Evolutionary conservation across 176 grass and related monocot genomes (phyloP), one percentile per base, ranked within the genome.

Genomic region (Secale cereale): DNA sequence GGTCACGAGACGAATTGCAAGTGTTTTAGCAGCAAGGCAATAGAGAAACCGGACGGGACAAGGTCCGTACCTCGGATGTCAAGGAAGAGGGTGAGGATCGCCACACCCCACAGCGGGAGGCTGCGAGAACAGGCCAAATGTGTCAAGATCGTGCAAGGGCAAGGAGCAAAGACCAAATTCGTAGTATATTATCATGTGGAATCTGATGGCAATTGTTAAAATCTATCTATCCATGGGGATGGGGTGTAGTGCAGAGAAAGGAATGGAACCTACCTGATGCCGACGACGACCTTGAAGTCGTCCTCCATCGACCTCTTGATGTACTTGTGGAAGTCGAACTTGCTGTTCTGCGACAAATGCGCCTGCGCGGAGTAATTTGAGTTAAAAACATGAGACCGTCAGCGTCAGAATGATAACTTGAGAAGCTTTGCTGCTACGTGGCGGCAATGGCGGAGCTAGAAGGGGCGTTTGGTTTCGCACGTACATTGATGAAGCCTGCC

Each of bases 291-390:
- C 65, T 98, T 92, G 75, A 98, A 98, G 64, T 98, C 96, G 31
- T 98, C 96, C 35, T 98, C 96, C 62, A 98, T 57, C 15, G 93
- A 95, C 31, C 93, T 79, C 80, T 98, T 98, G 73, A 98, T 91
- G 87, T 95, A 98, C 81, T 94, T 91, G 15, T 93, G 93, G 74
- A 98, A 98, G 50, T 98, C 73, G 78, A 95, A 98, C 76, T 92
- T 94, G 39, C 71, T 88, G 48, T 70, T 87, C 29, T 81, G 87
- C 7, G 91, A 67, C 46, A 98, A 16, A 84, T 98, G 96, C 17
- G 87, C 88, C 95, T 98, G 60, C 83, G 87, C 50, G 15, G 2
- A 73, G 35, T 6, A 36, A 33, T 19, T 1, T 23, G 33, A 84
- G 11, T 28, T 27, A 1, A 10, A 66, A 33, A 70, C 62, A 19